Conservation (phyloP, 1,284 basidiomycete genomes). For the Athelia sp. region DNA sequence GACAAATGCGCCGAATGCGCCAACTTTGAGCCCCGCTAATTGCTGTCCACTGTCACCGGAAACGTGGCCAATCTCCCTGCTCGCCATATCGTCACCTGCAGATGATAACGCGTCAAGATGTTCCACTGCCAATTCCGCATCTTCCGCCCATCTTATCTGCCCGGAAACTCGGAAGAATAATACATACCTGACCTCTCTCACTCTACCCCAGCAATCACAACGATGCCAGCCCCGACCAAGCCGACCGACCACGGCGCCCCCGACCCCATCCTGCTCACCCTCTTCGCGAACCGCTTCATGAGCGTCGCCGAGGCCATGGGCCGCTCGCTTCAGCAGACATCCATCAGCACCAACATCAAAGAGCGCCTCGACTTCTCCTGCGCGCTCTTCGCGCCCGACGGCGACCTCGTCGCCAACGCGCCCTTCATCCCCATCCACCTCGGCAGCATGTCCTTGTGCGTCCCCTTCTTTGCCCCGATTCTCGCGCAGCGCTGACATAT, state of each 20-base stretch:
- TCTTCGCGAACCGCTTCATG: conserved; percentile 93
- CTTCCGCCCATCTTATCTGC: too few species aligned
- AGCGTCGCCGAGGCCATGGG: conserved; percentile 93
- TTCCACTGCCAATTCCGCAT: too few species aligned
- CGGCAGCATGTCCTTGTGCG: conserved; percentile 82
- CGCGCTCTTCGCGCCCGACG: conserved; percentile 87
- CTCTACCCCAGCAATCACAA: too few species aligned
- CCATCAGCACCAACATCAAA: conserved; percentile 90
- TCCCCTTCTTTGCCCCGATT: conserved; percentile 10
- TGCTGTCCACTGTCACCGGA: too few species aligned
- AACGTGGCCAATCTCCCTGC: too few species aligned
- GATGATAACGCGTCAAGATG: too few species aligned
- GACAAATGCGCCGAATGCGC: too few species aligned
- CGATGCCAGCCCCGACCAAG: conserved; percentile 14
- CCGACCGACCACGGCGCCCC: conserved; percentile 27
- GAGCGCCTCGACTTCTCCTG: conserved; percentile 88
- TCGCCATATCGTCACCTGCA: too few species aligned
- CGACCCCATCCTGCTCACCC: conserved; percentile 84
- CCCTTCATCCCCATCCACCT: conserved; percentile 71
- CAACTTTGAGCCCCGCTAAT: too few species aligned
- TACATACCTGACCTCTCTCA: too few species aligned
- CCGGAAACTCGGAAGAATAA: too few species aligned
- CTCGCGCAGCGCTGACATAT: background rate
- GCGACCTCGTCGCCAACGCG: conserved; percentile 88
- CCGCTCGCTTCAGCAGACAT: conserved; percentile 81